phyloP scores from a whole-genome alignment of 192 early-diverging fungal genomes.

The Linnemannia exigua region DNA sequence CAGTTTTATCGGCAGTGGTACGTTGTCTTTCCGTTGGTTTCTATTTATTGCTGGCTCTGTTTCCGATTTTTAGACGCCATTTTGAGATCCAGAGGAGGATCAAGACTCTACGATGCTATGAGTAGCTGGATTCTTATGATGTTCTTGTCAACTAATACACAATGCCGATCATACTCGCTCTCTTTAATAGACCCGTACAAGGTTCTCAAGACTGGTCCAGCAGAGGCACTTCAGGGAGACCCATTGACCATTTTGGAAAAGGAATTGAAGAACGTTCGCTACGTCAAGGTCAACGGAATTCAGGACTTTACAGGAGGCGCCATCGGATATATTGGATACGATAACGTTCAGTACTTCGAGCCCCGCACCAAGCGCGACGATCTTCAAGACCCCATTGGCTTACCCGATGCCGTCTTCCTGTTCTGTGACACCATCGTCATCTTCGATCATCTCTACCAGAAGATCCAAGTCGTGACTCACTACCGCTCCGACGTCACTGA shows the following conservation, averaged over 20 bases:
- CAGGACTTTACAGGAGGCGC: conserved; percentile 95
- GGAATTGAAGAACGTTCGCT: conserved; percentile 83
- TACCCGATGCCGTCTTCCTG: conserved; percentile 96
- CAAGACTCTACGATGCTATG: neutral
- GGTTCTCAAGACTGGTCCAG: conserved; percentile 81
- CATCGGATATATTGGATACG: conserved; percentile 97
- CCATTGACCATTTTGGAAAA: conserved; percentile 89
- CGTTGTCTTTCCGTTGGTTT: neutral
- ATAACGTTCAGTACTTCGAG: conserved; percentile 99
- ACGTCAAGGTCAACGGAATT: conserved; percentile 86
- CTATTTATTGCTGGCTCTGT: neutral
- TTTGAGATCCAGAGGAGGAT: neutral
- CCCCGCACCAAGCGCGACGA: conserved; percentile 83
- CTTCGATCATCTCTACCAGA: conserved; percentile 95
- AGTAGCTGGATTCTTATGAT: neutral
- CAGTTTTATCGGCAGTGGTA: conserved; percentile 94
- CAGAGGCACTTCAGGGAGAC: conserved; percentile 82
- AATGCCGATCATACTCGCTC: neutral
- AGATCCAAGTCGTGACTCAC: conserved; percentile 94
- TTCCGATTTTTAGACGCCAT: neutral
- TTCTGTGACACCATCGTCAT: conserved; percentile 96
- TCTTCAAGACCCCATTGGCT: conserved; percentile 85
- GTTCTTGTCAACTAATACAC: neutral
- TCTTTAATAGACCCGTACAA: conserved; percentile 83
- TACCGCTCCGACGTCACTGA: conserved; percentile 76